Evolutionary conservation across 768 basidiomycete genomes (phyloP), one percentile per base, ranked within the genome.

Genomic region (Tulasnella sp.): DNA sequence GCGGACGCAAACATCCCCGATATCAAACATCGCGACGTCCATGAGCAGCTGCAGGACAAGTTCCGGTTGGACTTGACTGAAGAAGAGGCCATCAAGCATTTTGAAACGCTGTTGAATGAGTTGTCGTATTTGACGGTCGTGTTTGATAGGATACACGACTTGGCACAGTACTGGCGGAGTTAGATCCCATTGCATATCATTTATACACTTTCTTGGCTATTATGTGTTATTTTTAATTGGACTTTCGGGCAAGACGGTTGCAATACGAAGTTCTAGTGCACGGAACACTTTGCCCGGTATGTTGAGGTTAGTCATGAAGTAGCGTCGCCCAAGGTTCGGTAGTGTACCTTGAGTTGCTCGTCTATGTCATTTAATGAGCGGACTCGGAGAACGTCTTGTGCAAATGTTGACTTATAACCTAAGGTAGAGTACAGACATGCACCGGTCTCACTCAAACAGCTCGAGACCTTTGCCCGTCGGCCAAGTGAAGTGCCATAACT

Each of bases 1-100:
- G 84, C 92, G 7, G 92, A 97, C 62, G 93, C 92, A 2, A 93
- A 94, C 63, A 94, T 99, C 43, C 92, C 92, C 12, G 94, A 98
- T 65, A 94, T 99, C 76, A 91, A 92, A 68, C 84, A 86, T 62
- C 83, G 84, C 15, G 84, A 86, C 64, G 85, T 88, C 2, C 83
- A 86, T 63, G 83, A 84, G 62, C 83, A 96, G 70, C 82, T 99
- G 23, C 90, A 96, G 64, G 94, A 97, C 65, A 98, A 97, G 71
- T 99, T 99, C 71, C 77, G 91, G 59, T 71, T 97, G 49, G 89
- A 96, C 68, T 74, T 98, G 37, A 88, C 86, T 4, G 94, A 98
- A 69, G 93, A 96, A 69, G 88, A 96, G 67, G 94, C 96, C 2
- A 92, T 97, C 70, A 91, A 96, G 70, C 88, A 94, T 66, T 96